phyloP scores from a whole-genome alignment of 176 grass and related monocot species.

The Guadua angustifolia region DNA sequence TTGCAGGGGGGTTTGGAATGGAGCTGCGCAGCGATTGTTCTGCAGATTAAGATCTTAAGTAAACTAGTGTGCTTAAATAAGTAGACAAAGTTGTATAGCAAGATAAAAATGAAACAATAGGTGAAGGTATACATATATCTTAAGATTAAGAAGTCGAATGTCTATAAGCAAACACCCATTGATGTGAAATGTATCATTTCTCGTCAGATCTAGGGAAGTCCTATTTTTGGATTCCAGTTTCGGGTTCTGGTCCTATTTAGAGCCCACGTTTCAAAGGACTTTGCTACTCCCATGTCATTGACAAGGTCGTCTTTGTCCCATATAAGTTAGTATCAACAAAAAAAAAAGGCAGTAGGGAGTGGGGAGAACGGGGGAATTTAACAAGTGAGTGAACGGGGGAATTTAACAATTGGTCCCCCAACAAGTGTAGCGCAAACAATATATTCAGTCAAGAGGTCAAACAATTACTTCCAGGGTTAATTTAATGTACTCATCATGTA shows the following conservation, averaged over 20 bases:
- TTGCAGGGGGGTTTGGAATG: conserved; percentile 79
- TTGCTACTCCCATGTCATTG: not conserved
- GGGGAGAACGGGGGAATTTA: too few species aligned
- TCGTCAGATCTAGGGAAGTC: conserved; percentile 1
- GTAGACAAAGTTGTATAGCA: not conserved
- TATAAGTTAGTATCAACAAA: conserved; percentile 13
- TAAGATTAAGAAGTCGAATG: conserved; percentile 24
- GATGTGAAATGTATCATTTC: conserved; percentile 8
- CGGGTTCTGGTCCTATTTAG: not conserved
- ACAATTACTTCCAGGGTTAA: not conserved
- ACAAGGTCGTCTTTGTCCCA: not conserved
- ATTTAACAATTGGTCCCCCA: not conserved
- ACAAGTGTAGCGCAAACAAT: conserved; percentile 1
- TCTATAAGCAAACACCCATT: conserved; percentile 1
- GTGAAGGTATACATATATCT: not conserved
- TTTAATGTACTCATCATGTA: not conserved
- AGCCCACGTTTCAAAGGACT: conserved; percentile 2
- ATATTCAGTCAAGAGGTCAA: conserved; percentile 16
- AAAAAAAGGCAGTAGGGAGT: not conserved
- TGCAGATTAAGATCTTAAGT: conserved; percentile 58
- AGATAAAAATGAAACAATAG: conserved; percentile 34
- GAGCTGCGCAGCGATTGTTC: conserved; percentile 80
- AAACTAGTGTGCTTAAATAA: conserved; percentile 28
- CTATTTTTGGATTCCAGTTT: conserved; percentile 15
- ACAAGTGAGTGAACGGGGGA: conserved; percentile 24